phyloP scores from a whole-genome alignment of 768 basidiomycete species.

The Heimioporus sp. region DNA sequence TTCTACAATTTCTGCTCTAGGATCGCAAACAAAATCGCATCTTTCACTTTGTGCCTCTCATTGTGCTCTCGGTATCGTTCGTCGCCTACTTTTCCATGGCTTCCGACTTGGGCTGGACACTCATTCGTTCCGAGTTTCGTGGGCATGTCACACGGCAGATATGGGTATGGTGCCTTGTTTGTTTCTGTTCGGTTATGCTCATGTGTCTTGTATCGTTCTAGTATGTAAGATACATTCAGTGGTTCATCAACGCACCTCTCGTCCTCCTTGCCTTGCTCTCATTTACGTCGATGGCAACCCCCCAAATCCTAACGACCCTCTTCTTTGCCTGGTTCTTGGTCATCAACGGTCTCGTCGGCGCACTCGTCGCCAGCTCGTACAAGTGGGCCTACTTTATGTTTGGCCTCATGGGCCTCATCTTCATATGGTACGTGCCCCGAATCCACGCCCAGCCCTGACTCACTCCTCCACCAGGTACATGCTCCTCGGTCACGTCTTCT shows the following conservation, averaged over 20 bases:
- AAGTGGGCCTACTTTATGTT: slow-evolving; percentile 54
- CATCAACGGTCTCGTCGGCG: slow-evolving; percentile 46
- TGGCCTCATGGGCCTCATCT: slow-evolving; percentile 45
- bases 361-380: slow-evolving; percentile 48
- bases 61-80: slow-evolving; percentile 44
- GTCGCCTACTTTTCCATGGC: slow-evolving; percentile 56
- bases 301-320: slow-evolving; percentile 40
- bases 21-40: slow-evolving; percentile 40
- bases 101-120: slow-evolving; percentile 49
- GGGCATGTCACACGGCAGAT: slow-evolving; percentile 34
- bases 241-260: slow-evolving; percentile 55
- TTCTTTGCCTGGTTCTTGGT: slow-evolving; percentile 47
- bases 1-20: slow-evolving; percentile 11
- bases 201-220: slow-evolving; percentile 13
- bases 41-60: slow-evolving; percentile 48
- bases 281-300: slow-evolving; percentile 46
- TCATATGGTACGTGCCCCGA: slow-evolving; percentile 40
- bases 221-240: slow-evolving; percentile 55
- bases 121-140: slow-evolving; percentile 38
- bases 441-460: slow-evolving; percentile 7
- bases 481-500: slow-evolving; percentile 27
- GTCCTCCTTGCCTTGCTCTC: slow-evolving; percentile 46
- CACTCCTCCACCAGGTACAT: slow-evolving; percentile 22
- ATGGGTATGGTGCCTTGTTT: slow-evolving; percentile 35
- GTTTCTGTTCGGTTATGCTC: not conserved